A percentile compares a stretch with the other conserved stretches of the same genome.
Evolutionary conservation across 2,329 filamentous ascomycete species (phyloP).

Genomic region (Fusarium neocosmosporiellum): DNA sequence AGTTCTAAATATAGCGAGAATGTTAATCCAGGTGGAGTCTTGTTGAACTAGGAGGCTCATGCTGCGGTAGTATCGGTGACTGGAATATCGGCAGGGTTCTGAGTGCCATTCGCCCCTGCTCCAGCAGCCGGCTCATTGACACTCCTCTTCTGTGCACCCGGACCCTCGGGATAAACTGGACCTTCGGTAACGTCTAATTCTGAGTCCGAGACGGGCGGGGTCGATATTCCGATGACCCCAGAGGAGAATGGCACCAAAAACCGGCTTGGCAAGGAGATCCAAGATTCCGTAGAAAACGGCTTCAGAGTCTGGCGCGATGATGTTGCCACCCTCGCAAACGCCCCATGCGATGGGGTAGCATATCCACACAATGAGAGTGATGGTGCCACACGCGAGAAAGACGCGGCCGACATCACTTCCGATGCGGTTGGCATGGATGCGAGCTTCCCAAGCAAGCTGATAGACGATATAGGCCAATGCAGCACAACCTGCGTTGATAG

Average conservation of each 20-base stretch:
- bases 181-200: slow-evolving; percentile 45
- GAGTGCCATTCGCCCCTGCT: neutral
- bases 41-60: neutral
- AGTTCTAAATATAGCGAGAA: neutral
- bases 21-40: neutral
- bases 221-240: slow-evolving; percentile 73
- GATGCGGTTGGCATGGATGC: slow-evolving; percentile 63
- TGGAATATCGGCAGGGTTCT: neutral
- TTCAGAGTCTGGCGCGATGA: slow-evolving; percentile 71
- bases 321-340: slow-evolving; percentile 63
- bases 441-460: slow-evolving; percentile 54
- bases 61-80: neutral
- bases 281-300: slow-evolving; percentile 76
- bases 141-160: neutral
- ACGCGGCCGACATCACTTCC: slow-evolving; percentile 64
- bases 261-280: slow-evolving; percentile 72
- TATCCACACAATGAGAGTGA: slow-evolving; percentile 68
- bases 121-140: neutral
- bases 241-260: slow-evolving; percentile 70
- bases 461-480: slow-evolving; percentile 59
- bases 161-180: slow-evolving; percentile 7
- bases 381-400: slow-evolving; percentile 66
- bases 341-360: slow-evolving; percentile 66
- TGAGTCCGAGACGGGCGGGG: slow-evolving; percentile 65
- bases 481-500: slow-evolving; percentile 46